Percentiles rank a stretch among this genome's conserved stretches.
Evolutionary conservation across 148 eudicot species (phyloP).

Genomic region (Nepenthes gracilis): DNA sequence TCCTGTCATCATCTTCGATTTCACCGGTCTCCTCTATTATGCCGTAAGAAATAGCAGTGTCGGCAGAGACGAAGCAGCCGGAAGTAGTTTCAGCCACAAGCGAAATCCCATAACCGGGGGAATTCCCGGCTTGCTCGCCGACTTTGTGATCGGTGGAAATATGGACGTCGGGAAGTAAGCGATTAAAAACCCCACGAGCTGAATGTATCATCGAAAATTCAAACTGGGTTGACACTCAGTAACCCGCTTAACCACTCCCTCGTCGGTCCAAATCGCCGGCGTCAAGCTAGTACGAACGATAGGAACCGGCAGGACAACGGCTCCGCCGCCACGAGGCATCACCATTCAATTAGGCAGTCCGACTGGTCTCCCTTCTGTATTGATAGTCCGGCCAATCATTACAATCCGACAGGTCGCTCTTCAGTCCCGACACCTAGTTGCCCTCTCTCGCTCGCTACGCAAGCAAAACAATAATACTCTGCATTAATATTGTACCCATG

Average conservation of each 20-base stretch:
- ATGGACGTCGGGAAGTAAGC: constrained; percentile 76
- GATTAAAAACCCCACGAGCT: constrained; percentile 85
- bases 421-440: no score
- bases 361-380: no score
- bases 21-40: constrained; percentile 25
- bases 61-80: constrained; percentile 78
- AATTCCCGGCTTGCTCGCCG: constrained; percentile 78
- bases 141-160: constrained; percentile 78
- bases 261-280: constrained; percentile 84
- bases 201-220: constrained; percentile 69
- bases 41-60: constrained; percentile 56
- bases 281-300: constrained; percentile 53
- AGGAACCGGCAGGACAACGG: constrained; percentile 62
- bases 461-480: no score
- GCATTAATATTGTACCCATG: no score
- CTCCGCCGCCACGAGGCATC: constrained; percentile 27
- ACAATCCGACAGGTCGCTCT: no score
- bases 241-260: constrained; percentile 84
- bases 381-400: no score
- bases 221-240: constrained; percentile 60
- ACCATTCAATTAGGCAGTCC: neutral
- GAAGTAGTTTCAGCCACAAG: constrained; percentile 79
- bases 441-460: no score
- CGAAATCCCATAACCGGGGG: constrained; percentile 90
- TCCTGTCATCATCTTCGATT: constrained; percentile 41